phyloP scores from a whole-genome alignment of 148 eudicot species.

The Pouteria glomerata region DNA sequence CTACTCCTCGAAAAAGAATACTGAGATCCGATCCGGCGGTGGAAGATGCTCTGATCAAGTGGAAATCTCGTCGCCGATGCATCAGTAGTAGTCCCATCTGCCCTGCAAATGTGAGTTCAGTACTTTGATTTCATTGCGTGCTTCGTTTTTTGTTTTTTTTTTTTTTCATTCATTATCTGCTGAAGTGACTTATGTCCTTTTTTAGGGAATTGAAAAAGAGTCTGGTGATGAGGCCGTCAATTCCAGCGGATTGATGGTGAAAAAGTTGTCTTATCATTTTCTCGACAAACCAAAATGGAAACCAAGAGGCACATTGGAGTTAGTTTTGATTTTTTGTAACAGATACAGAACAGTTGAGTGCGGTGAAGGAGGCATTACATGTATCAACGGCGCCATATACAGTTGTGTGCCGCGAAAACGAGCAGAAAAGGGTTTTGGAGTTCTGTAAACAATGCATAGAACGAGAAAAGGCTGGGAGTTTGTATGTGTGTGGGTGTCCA shows the following conservation, averaged over 20 bases:
- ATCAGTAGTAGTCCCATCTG: conserved; percentile 36
- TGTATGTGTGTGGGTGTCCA: conserved; percentile 86
- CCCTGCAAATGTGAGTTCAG: conserved; percentile 36
- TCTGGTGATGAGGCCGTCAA: conserved; percentile 12
- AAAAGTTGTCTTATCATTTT: conserved; percentile 44
- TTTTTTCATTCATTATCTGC: neutral
- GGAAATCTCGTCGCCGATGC: conserved; percentile 69
- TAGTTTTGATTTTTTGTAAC: neutral
- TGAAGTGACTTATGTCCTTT: neutral
- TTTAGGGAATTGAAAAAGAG: conserved; percentile 36
- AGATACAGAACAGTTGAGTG: conserved; percentile 64
- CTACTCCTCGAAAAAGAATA: conserved; percentile 49
- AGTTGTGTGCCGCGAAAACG: conserved; percentile 72
- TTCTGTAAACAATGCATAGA: conserved; percentile 65
- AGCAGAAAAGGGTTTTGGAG: conserved; percentile 52
- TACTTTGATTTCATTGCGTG: neutral
- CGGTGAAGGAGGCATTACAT: conserved; percentile 79
- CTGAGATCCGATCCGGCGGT: conserved; percentile 43
- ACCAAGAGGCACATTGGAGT: conserved; percentile 40
- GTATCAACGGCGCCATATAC: conserved; percentile 56
- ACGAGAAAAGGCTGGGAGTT: conserved; percentile 68
- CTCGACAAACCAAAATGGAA: conserved; percentile 62
- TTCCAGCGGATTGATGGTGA: conserved; percentile 27
- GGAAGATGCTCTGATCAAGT: conserved; percentile 26
- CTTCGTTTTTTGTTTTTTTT: neutral